These are phyloP conservation scores for Cladosporium austrohemisphaericum DNA, from an alignment of 2,329 filamentous ascomycete species.

Conservation along the genomic window DNA sequence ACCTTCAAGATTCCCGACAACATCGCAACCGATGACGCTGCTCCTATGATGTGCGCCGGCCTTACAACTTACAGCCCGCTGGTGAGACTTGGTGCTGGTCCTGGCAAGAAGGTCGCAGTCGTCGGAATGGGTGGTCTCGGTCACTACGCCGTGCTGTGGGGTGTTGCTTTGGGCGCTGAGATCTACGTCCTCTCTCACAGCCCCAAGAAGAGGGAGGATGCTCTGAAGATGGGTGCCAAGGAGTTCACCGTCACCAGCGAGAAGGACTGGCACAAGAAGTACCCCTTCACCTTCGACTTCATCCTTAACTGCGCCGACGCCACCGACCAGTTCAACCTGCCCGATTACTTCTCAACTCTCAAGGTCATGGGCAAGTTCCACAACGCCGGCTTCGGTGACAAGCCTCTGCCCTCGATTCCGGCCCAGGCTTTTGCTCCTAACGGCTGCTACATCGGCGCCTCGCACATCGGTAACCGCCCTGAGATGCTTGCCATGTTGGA, in stretches of 20 bases:
- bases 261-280: constrained; percentile 56
- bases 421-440: constrained; percentile 73
- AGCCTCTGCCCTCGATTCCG: constrained; percentile 52
- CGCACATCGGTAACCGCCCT: constrained; percentile 46
- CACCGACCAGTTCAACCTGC: constrained; percentile 64
- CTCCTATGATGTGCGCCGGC: constrained; percentile 81
- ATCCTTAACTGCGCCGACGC: constrained; percentile 72
- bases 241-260: constrained; percentile 57
- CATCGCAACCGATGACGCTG: constrained; percentile 58
- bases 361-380: constrained; percentile 77
- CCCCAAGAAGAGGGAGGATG: constrained; percentile 58
- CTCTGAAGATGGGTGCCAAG: constrained; percentile 56
- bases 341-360: constrained; percentile 70
- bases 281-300: constrained; percentile 64
- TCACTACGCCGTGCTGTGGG: constrained; percentile 49
- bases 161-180: constrained; percentile 56
- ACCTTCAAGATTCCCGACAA: constrained; percentile 72
- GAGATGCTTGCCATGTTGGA: constrained; percentile 52
- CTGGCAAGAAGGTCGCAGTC: constrained; percentile 74
- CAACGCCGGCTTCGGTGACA: constrained; percentile 74
- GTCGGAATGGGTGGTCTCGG: constrained; percentile 60
- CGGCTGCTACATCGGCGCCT: constrained; percentile 55
- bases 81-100: constrained; percentile 68
- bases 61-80: constrained; percentile 77
- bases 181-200: constrained; percentile 60